phyloP scores from a whole-genome alignment of 2,329 filamentous ascomycete species.

The Cladosporium sp. region DNA sequence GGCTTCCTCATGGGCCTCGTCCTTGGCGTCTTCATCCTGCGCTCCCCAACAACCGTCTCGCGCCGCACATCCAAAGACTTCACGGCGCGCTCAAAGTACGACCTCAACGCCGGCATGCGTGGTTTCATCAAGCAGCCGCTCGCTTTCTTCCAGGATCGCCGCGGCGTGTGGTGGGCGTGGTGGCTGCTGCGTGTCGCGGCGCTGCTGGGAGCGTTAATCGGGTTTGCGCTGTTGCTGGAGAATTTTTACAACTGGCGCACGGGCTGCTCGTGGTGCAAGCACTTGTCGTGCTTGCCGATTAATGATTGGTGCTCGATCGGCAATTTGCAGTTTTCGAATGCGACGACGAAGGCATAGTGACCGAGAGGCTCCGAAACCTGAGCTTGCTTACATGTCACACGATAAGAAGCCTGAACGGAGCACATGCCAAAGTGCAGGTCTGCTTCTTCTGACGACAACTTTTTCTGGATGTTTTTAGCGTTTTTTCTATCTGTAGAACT shows the following conservation, averaged over 20 bases:
- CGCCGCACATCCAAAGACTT: constrained; percentile 28
- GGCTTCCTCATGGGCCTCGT: constrained; percentile 91
- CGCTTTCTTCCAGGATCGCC: constrained; percentile 88
- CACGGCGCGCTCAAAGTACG: constrained; percentile 21
- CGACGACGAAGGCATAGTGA: neutral
- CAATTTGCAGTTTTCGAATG: constrained; percentile 37
- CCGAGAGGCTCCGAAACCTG: neutral
- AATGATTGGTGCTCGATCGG: constrained; percentile 66
- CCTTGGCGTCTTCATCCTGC: constrained; percentile 81
- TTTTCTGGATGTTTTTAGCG: neutral
- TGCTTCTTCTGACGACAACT: neutral
- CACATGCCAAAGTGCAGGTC: neutral
- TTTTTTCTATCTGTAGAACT: neutral
- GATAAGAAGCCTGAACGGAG: neutral
- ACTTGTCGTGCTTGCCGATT: constrained; percentile 80
- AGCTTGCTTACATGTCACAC: neutral
- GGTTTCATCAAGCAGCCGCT: constrained; percentile 53
- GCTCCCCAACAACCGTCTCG: constrained; percentile 70
- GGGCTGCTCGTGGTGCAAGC: constrained; percentile 90
- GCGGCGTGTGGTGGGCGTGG: constrained; percentile 96
- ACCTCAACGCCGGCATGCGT: constrained; percentile 34
- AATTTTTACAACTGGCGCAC: constrained; percentile 84
- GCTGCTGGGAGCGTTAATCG: constrained; percentile 76
- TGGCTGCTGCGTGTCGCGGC: constrained; percentile 82
- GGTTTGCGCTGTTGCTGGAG: constrained; percentile 81